These are phyloP conservation scores for Gryganskiella cystojenkinii DNA, from an alignment of 192 early-diverging fungal genomes.

Conservation along the genomic window DNA sequence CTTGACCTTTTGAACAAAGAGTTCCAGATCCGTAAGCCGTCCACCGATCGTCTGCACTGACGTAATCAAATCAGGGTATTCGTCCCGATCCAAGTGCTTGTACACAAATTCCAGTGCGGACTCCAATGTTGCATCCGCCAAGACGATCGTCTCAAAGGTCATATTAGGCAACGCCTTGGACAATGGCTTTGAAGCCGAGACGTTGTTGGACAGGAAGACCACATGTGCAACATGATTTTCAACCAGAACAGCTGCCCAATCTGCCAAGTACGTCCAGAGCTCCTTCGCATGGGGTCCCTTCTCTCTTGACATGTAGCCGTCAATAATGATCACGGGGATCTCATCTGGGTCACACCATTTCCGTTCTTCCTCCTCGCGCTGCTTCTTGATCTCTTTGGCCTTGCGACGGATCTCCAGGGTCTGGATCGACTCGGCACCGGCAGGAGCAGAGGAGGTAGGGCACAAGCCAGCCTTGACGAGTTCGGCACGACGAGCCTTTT, in stretches of 20 bases:
- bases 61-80: slow-evolving; percentile 51
- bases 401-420: neutral
- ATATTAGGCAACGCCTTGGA: slow-evolving; percentile 77
- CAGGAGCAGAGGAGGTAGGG: neutral
- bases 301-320: slow-evolving; percentile 85
- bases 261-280: slow-evolving; percentile 81
- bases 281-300: slow-evolving; percentile 62
- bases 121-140: slow-evolving; percentile 78
- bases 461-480: neutral
- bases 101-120: slow-evolving; percentile 69
- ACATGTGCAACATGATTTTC: slow-evolving; percentile 94
- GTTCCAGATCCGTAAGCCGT: slow-evolving; percentile 88
- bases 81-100: slow-evolving; percentile 55
- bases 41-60: slow-evolving; percentile 85
- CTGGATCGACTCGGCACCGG: neutral
- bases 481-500: slow-evolving; percentile 18
- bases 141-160: slow-evolving; percentile 70
- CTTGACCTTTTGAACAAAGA: slow-evolving; percentile 90
- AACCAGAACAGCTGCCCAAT: slow-evolving; percentile 85
- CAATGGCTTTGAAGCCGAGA: slow-evolving; percentile 71
- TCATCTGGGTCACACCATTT: slow-evolving; percentile 57
- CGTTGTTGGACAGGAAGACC: slow-evolving; percentile 84
- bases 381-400: slow-evolving; percentile 2
- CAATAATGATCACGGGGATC: slow-evolving; percentile 92
- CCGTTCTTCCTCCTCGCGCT: slow-evolving; percentile 8